Conservation (phyloP, 306 rosid species). For the Dalbergia oliveri region DNA sequence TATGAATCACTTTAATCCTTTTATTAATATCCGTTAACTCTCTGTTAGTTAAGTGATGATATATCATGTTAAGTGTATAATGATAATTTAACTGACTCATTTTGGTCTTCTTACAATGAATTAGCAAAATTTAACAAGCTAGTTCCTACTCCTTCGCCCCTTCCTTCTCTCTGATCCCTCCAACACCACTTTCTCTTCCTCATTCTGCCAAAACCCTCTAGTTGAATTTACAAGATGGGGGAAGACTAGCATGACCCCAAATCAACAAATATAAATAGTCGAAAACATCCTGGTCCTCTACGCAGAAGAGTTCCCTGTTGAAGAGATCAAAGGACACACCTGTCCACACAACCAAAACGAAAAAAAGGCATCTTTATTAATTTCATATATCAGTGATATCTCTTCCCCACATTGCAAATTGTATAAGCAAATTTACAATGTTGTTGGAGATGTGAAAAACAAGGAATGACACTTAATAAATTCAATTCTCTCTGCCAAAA, state of each 20-base stretch:
- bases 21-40: too few species aligned
- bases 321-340: conserved; percentile 94
- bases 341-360: conserved; percentile 13
- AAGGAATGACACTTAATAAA: not conserved
- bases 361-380: too few species aligned
- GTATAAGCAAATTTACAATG: not conserved
- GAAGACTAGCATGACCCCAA: conserved; percentile 56
- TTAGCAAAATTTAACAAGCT: too few species aligned
- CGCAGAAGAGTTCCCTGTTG: conserved; percentile 76
- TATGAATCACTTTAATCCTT: too few species aligned
- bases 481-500: not conserved
- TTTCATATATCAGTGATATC: too few species aligned
- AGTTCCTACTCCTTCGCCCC: too few species aligned
- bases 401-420: not conserved
- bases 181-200: too few species aligned
- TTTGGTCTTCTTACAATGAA: too few species aligned
- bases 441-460: not conserved
- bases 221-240: conserved; percentile 70
- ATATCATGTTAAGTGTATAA: too few species aligned
- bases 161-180: too few species aligned
- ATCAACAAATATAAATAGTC: conserved; percentile 81
- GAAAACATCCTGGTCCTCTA: conserved; percentile 86
- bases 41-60: too few species aligned
- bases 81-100: too few species aligned
- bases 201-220: conserved; percentile 46